Evolutionary conservation across 2,329 filamentous ascomycete genomes (phyloP).

Genomic region (Harringtonia aguacate): DNA sequence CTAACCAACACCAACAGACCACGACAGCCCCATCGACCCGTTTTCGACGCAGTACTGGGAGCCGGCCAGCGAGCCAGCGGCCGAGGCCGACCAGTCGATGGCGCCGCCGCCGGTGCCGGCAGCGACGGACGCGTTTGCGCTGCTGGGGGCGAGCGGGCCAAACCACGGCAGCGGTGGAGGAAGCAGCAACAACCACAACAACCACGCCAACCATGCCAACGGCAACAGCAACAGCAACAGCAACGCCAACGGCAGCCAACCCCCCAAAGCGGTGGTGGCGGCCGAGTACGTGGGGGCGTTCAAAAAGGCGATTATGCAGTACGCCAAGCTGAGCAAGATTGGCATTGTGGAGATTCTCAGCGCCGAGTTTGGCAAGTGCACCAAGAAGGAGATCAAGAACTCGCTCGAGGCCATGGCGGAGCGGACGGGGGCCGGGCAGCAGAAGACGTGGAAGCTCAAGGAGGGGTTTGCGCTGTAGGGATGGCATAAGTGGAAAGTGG

Average conservation of each 20-base stretch:
- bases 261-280: constrained; percentile 35
- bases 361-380: constrained; percentile 59
- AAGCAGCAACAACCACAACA: not conserved
- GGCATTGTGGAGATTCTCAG: constrained; percentile 68
- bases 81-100: not conserved
- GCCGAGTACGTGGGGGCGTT: constrained; percentile 53
- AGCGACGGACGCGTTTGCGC: constrained; percentile 11
- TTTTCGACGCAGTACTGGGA: constrained; percentile 78
- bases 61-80: constrained; percentile 8
- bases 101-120: constrained; percentile 12
- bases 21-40: constrained; percentile 60
- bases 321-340: constrained; percentile 51
- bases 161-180: too few relatives aligned
- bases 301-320: constrained; percentile 55
- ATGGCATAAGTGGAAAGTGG: too few relatives aligned
- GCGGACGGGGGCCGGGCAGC: constrained; percentile 37
- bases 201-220: not conserved
- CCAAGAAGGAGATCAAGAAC: constrained; percentile 59
- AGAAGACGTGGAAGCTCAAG: constrained; percentile 54
- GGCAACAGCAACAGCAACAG: not conserved
- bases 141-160: not conserved
- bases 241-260: constrained; percentile 1
- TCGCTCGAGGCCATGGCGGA: constrained; percentile 58
- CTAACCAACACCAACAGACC: constrained; percentile 23
- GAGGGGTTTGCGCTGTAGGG: not conserved